These are phyloP conservation scores for Lasiodiplodia citricola DNA, from an alignment of 2,329 filamentous ascomycete genomes.

Conservation along the genomic window DNA sequence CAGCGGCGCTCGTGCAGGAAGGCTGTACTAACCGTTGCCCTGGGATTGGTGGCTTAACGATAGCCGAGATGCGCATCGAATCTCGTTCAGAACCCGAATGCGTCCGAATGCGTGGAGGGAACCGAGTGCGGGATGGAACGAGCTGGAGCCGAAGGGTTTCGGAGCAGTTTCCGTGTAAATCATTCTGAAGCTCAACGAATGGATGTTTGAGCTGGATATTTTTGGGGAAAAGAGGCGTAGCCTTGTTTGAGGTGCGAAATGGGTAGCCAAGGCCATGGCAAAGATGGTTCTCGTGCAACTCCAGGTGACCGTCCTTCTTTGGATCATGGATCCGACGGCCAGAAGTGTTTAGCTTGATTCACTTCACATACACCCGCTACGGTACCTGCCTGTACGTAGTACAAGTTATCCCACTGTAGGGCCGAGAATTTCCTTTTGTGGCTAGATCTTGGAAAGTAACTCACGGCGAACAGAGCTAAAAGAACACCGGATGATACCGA, in stretches of 20 bases:
- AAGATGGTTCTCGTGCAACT: neutral
- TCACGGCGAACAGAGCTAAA: neutral
- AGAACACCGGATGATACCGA: neutral
- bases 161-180: neutral
- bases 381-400: neutral
- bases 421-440: constrained; percentile 1
- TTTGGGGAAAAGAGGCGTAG: neutral
- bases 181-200: neutral
- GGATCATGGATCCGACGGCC: neutral
- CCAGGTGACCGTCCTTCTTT: neutral
- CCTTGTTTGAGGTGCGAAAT: neutral
- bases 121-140: neutral
- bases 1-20: neutral
- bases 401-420: neutral
- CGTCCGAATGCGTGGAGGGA: neutral
- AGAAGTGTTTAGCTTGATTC: neutral
- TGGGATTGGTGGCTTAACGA: neutral
- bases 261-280: neutral
- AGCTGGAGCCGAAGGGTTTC: neutral
- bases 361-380: neutral
- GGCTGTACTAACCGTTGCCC: neutral
- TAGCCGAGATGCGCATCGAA: neutral
- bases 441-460: neutral
- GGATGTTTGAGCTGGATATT: neutral
- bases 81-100: neutral